These are phyloP conservation scores for Phaeophleospora eucalypticola DNA, from an alignment of 2,329 filamentous ascomycete genomes.

Conservation along the genomic window DNA sequence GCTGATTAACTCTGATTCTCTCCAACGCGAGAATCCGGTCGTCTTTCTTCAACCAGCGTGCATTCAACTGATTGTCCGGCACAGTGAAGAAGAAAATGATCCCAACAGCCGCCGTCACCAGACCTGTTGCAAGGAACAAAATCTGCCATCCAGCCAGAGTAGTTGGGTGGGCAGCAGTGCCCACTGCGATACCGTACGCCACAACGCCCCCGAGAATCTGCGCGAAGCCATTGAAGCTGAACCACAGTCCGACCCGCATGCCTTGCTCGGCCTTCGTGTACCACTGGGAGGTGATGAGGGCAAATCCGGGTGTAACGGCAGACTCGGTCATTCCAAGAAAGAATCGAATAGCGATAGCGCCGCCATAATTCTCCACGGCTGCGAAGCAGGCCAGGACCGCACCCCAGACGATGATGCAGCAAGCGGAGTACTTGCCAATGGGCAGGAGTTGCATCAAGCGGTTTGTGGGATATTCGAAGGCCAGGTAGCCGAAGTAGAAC, in stretches of 20 bases:
- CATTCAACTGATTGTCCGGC: constrained; percentile 60
- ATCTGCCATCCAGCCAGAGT: constrained; percentile 64
- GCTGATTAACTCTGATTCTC: constrained; percentile 68
- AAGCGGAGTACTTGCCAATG: constrained; percentile 62
- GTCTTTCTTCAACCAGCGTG: constrained; percentile 59
- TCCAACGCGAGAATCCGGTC: constrained; percentile 67
- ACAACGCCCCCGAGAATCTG: constrained; percentile 61
- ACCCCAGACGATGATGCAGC: constrained; percentile 63
- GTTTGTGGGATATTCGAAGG: constrained; percentile 62
- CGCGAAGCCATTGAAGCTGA: constrained; percentile 62
- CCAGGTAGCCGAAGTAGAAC: constrained; percentile 54
- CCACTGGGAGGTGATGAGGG: constrained; percentile 66
- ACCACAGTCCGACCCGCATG: constrained; percentile 61
- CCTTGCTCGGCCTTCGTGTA: constrained; percentile 68
- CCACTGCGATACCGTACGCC: constrained; percentile 60
- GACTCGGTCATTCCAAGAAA: constrained; percentile 66
- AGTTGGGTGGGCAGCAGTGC: constrained; percentile 52
- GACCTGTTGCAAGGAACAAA: constrained; percentile 44
- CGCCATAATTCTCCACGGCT: constrained; percentile 56
- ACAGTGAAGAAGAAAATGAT: constrained; percentile 43
- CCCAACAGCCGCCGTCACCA: constrained; percentile 41
- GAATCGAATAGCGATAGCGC: constrained; percentile 62
- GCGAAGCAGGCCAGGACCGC: constrained; percentile 59
- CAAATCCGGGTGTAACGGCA: constrained; percentile 65
- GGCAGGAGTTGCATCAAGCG: constrained; percentile 61